A percentile compares a stretch with the other conserved stretches of the same genome.
Evolutionary conservation across 805 yeast genomes (phyloP).

Genomic region (Scheffersomyces spartinae): DNA sequence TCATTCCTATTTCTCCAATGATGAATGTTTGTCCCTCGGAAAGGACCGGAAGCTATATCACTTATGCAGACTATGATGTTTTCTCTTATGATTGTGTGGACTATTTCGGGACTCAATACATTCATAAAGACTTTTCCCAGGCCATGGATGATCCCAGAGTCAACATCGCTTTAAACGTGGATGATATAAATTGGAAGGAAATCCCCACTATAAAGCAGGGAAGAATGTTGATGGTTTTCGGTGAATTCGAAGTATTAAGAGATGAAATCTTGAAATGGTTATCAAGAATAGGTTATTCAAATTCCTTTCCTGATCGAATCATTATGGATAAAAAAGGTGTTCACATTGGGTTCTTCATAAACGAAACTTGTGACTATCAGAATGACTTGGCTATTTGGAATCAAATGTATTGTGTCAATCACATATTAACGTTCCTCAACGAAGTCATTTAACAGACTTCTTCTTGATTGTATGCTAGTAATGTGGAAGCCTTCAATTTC

Average conservation of each 20-base stretch:
- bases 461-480: too few relatives aligned
- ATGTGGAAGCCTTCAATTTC: neutral
- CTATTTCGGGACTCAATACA: constrained; percentile 4
- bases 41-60: constrained; percentile 1
- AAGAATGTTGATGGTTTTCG: constrained; percentile 3
- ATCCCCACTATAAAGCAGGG: constrained; percentile 4
- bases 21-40: constrained; percentile 2
- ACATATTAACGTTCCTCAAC: constrained; percentile 2
- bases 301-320: constrained; percentile 4
- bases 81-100: constrained; percentile 1
- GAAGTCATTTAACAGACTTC: constrained; percentile 1
- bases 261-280: constrained; percentile 5
- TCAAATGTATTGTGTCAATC: constrained; percentile 1
- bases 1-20: constrained; percentile 5
- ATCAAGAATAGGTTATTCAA: constrained; percentile 1
- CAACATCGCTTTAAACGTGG: constrained; percentile 3
- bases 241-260: constrained; percentile 4
- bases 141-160: constrained; percentile 3
- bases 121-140: too few relatives aligned
- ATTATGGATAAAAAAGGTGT: constrained; percentile 4
- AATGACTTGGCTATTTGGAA: constrained; percentile 2
- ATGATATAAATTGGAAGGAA: constrained; percentile 2
- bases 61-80: constrained; percentile 1
- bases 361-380: constrained; percentile 4
- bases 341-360: constrained; percentile 3